Base-by-base conservation (phyloP, 2,329 filamentous ascomycete species). In the Pseudogymnoascus sp. region DNA sequence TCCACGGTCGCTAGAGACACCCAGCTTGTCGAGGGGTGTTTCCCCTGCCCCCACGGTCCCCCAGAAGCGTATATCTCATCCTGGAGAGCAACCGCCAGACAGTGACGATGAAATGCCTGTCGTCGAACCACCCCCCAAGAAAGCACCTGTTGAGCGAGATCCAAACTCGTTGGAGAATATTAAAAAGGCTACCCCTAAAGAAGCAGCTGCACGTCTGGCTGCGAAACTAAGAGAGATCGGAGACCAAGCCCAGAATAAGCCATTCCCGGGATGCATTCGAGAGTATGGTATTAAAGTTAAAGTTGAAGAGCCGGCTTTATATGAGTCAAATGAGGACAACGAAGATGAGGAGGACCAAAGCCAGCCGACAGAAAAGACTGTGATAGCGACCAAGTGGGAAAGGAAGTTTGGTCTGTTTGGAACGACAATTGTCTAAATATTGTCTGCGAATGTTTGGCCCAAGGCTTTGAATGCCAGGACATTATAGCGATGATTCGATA, bases 211-310 rank as follows among this genome's bases (percentile, higher is more conserved):
- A 8, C 69, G 69, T 39, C 70, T 70, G 42, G 64, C 69, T 60
- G 25, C 62, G 17, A 67, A 65, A 13, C 60, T 70, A 58, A 71
- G 68, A 35, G 68, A 70, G 33, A 62, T 61, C 8, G 70, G 71
- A 41, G 62, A 63, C 13, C n/a, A 62, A 4, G 62, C 81, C 3
- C 77, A 77, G 1, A 87, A 86, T 62, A 79, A 76, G 35, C 84
- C 88, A 0, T 91, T 92, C 68, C 74, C 78, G 1, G 92, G 89
- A 71, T 90, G 88, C 68, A 80, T 92, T 64, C 80, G 80, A 65
- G 87, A 92, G 71, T 92, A 89, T 67, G 89, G 88, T 5, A 75
- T 89, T 51, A 78, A 74, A 62, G 72, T 80, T 2, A 15, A 48
- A 2, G 71, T 72, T 64, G 62, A 63, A 2, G 74, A 83, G 65